Conservation (phyloP, 108 stramenopile genomes). For the Mayamaea pseudoterrestris region DNA sequence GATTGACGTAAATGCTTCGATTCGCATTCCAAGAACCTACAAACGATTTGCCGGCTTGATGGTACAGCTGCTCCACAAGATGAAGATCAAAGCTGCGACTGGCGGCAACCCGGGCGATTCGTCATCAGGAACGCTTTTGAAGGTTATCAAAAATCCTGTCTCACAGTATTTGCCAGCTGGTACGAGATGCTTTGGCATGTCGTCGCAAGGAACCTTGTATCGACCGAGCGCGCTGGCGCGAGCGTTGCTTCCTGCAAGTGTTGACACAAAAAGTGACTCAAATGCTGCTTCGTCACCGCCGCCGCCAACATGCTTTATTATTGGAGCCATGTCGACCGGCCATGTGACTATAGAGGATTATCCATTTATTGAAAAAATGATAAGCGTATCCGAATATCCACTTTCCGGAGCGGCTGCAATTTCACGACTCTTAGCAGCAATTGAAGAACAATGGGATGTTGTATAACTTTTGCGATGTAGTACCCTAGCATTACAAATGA, state of each 20-base stretch:
- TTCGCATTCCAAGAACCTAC: constrained; percentile 95
- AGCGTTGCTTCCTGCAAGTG: constrained; percentile 49
- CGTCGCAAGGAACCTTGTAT: constrained; percentile 74
- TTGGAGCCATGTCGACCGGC: constrained; percentile 95
- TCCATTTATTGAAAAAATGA: constrained; percentile 93
- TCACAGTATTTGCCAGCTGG: constrained; percentile 93
- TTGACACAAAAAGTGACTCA: constrained; percentile 24
- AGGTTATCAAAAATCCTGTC: constrained; percentile 97
- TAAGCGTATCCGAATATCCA: constrained; percentile 91
- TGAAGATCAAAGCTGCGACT: constrained; percentile 95
- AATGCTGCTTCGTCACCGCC: constrained; percentile 6
- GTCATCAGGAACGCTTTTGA: constrained; percentile 88
- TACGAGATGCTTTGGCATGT: constrained; percentile 78
- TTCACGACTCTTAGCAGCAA: constrained; percentile 76
- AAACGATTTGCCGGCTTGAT: constrained; percentile 87
- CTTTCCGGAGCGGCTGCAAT: constrained; percentile 89
- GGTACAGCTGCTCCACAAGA: constrained; percentile 97
- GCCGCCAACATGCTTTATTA: constrained; percentile 81
- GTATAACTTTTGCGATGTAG: no score
- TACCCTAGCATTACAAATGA: no score
- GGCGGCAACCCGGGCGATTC: no score
- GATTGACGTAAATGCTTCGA: constrained; percentile 89
- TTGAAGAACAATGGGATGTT: constrained; percentile 95
- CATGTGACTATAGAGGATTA: constrained; percentile 87
- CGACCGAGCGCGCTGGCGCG: constrained; percentile 74